phyloP scores from a whole-genome alignment of 192 early-diverging fungal genomes.

The Radiomyces spectabilis region DNA sequence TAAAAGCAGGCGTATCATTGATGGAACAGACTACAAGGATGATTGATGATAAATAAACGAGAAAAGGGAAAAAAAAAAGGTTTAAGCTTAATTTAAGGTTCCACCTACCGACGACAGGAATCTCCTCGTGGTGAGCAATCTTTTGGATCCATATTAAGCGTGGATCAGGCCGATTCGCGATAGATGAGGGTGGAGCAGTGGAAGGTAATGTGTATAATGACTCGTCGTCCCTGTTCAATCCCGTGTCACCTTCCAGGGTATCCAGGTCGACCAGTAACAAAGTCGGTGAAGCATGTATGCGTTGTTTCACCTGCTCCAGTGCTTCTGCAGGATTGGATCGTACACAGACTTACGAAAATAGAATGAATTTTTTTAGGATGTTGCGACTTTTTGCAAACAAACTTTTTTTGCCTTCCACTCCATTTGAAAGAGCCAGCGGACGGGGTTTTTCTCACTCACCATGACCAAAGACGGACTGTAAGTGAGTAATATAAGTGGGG shows the following conservation, averaged over 20 bases:
- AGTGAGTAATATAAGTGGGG: neutral
- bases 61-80: neutral
- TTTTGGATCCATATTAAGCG: too few relatives aligned
- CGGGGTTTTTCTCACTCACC: slow-evolving; percentile 1
- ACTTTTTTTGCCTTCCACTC: too few relatives aligned
- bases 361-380: neutral
- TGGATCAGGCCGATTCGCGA: too few relatives aligned
- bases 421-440: too few relatives aligned
- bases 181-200: too few relatives aligned
- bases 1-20: slow-evolving; percentile 22
- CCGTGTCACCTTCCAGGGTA: too few relatives aligned
- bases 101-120: too few relatives aligned
- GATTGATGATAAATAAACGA: slow-evolving; percentile 16
- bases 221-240: too few relatives aligned
- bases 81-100: too few relatives aligned
- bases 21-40: slow-evolving; percentile 31
- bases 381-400: neutral
- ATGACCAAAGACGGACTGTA: slow-evolving; percentile 8
- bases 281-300: neutral
- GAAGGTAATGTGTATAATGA: neutral
- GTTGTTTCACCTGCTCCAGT: slow-evolving; percentile 3
- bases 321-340: slow-evolving; percentile 5
- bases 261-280: slow-evolving; percentile 10
- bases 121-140: too few relatives aligned
- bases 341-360: slow-evolving; percentile 1